A percentile compares a stretch with the other conserved stretches of the same genome.
Evolutionary conservation across 208 protist species (phyloP).

Genomic region (Trypanosoma brucei): DNA sequence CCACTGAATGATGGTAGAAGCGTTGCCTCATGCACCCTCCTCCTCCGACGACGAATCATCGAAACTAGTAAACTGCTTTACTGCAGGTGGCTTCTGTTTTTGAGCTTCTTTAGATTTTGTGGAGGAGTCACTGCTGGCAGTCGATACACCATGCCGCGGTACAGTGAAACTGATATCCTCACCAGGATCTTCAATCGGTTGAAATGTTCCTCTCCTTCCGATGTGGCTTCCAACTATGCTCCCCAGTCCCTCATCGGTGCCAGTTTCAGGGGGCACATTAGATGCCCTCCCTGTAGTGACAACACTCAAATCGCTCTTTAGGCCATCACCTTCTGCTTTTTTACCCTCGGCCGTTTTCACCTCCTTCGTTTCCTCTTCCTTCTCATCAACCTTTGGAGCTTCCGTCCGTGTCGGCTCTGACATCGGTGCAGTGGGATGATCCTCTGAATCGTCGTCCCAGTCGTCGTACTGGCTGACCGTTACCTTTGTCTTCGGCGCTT

Average conservation of each 20-base stretch:
- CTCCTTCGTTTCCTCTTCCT: not conserved
- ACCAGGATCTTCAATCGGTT: not conserved
- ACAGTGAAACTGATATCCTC: not conserved
- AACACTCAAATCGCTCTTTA: not conserved
- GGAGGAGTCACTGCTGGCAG: not conserved
- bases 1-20: too few relatives aligned
- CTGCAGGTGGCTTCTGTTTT: not conserved
- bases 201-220: not conserved
- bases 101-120: not conserved
- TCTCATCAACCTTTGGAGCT: not conserved
- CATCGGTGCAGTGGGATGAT: not conserved
- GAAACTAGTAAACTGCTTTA: slow-evolving; percentile 35
- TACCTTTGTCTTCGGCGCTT: not conserved
- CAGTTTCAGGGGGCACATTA: not conserved
- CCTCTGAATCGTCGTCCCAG: slow-evolving; percentile 21
- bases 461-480: slow-evolving; percentile 12
- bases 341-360: not conserved
- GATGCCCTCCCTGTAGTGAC: not conserved
- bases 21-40: not conserved
- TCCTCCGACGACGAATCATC: slow-evolving; percentile 27
- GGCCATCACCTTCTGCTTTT: not conserved
- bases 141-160: slow-evolving; percentile 11
- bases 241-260: not conserved
- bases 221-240: not conserved
- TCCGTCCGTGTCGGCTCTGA: slow-evolving; percentile 10